Base-by-base conservation (phyloP, 768 basidiomycete species). In the Boletus rex-veris region DNA sequence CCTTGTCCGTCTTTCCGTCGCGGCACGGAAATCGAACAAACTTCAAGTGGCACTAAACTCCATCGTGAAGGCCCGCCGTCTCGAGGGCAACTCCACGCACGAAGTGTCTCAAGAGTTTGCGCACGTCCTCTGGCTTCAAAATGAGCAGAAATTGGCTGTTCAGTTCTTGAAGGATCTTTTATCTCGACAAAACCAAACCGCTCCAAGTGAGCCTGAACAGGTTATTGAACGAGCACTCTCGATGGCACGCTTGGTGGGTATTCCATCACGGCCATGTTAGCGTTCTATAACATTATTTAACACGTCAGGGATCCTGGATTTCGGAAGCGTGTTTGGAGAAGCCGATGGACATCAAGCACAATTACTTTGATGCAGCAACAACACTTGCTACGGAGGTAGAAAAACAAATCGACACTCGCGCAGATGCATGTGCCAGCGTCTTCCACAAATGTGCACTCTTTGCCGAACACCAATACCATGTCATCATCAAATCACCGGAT, bases 41-140 rank as follows among this genome's bases (percentile, higher is more conserved):
- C 69, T 81, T 15, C 94, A 97, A 63, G 80, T 93, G 35, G 91
- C 96, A 0, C 71, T 97, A 26, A 98, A 96, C 63, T 85, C 94
- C 5, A 76, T 95, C 36, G 76, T 90, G 30, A 80, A 82, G 26
- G 91, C 92, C 1, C 87, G 89, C 64, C 75, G 73, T 36, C 71
- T 94, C 5, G 82, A 82, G 54, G 64, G 57, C 2, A 58, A 51
- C 1, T 65, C 78, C 0, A 75, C 81, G 4, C 73, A 74, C n/a
- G 75, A 79, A 28, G 82, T 89, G 21, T 81, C 84, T 0, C 78
- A 86, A 61, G 95, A 97, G 65, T 92, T 92, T 60, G 88, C 96
- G 15, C 82, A 86, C 54, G 93, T 98, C 16, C 77, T 98, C 7
- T 98, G 96, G 92, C 70, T 81, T 10, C 87, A 91, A 55, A 84